Evolutionary conservation across 1,284 basidiomycete genomes (phyloP), one percentile per base, ranked within the genome.

Genomic region (Sanguinoderma infundibulare): DNA sequence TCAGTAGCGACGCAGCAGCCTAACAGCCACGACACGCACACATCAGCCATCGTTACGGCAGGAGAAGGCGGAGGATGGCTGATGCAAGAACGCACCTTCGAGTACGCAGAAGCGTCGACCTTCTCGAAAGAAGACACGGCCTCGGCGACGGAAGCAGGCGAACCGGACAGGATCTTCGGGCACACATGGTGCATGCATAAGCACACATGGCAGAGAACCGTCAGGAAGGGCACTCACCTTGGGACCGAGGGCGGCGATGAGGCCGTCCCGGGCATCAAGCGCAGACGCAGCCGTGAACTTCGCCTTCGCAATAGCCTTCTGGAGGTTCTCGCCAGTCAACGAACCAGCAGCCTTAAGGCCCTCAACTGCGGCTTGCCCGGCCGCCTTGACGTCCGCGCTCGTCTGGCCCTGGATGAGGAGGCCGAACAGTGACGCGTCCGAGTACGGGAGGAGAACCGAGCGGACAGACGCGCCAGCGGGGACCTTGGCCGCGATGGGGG

Each of bases 401-500:
- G 83, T 83, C 57, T 80, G 73, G 8, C 83, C 90, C 73, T 90
- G 86, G 53, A 97, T 80, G 60, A 94, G 77, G 61, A 96, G 77
- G 65, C 94, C 94, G 67, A 96, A 88, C 59, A 98, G 83, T 20
- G 91, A 83, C 3, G 94, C 94, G 74, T 98, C 96, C 24, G 94
- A 94, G 81, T 98, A 98, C 20, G 91, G 87, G 15, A 95, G 80
- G 72, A 93, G 85, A 61, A 96, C 87, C 3, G 89, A 77, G 75
- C 89, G 84, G 59, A 91, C 91, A 26, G 82, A 81, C 2, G 86
- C 79, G 52, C 84, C 81, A 32, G 72, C 67, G 2, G 87, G 84
- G 22, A 90, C 69, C 32, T 72, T 69, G 34, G 83, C 76, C 9
- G 91, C 79, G 63, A 96, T 78, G 7, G 92, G 87, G 1, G 92